phyloP scores from a whole-genome alignment of 345 rosid genomes.

The Eucalyptus shirleyi region DNA sequence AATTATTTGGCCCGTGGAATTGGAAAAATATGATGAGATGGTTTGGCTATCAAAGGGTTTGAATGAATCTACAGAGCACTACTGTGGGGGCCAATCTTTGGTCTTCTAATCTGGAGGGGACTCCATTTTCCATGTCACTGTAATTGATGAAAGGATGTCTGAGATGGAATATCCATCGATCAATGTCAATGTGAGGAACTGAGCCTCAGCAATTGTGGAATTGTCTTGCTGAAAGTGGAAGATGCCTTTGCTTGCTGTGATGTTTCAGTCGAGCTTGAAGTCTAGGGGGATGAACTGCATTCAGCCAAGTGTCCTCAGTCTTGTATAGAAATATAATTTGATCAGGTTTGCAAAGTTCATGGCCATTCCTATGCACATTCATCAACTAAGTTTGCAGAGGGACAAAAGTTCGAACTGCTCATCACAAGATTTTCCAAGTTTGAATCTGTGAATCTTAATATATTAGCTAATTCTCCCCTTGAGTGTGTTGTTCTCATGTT shows the following conservation, averaged over 20 bases:
- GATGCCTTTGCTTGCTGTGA: background rate
- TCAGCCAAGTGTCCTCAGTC: background rate
- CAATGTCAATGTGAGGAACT: background rate
- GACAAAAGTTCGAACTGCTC: background rate
- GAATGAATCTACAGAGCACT: background rate
- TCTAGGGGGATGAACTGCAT: background rate
- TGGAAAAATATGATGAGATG: no score
- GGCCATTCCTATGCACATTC: background rate
- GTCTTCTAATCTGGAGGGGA: background rate
- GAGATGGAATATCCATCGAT: background rate
- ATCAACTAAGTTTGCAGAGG: background rate
- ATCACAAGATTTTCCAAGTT: background rate
- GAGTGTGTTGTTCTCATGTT: background rate
- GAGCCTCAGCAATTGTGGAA: background rate
- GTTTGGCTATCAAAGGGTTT: background rate
- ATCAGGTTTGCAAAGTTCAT: background rate
- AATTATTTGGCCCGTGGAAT: no score
- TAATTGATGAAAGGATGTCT: no score
- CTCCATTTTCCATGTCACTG: no score
- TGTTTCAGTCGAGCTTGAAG: background rate
- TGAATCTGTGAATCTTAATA: background rate
- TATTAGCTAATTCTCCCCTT: background rate
- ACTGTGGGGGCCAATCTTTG: background rate
- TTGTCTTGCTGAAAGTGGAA: background rate
- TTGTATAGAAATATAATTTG: background rate